Conservation (phyloP, 177 flowering plant species). For the Vitis hybrid region DNA sequence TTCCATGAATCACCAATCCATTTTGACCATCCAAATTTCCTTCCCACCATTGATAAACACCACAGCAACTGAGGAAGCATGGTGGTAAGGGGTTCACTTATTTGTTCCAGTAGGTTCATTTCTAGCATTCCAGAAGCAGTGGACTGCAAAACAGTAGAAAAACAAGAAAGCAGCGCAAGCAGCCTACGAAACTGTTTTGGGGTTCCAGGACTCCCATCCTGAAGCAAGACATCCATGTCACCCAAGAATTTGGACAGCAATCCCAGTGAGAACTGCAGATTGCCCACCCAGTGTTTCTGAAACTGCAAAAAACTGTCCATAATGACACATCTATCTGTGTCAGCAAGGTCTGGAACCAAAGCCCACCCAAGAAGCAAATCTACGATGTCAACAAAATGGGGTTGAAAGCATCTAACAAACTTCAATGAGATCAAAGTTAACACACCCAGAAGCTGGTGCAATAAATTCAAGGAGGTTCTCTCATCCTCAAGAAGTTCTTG, state of each 20-base stretch:
- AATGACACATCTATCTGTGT: slow-evolving; percentile 69
- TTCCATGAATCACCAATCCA: slow-evolving; percentile 84
- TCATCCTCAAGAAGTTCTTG: slow-evolving; percentile 94
- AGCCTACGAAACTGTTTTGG: slow-evolving; percentile 73
- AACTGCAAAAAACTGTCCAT: slow-evolving; percentile 91
- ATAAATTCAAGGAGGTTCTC: slow-evolving; percentile 81
- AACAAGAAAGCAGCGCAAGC: slow-evolving; percentile 84
- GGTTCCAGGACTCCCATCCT: slow-evolving; percentile 78
- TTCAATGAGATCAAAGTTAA: slow-evolving; percentile 74
- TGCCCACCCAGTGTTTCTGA: slow-evolving; percentile 88
- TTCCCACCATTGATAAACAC: slow-evolving; percentile 71
- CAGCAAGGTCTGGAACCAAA: slow-evolving; percentile 78
- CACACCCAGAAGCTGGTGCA: slow-evolving; percentile 60
- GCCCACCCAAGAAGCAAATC: slow-evolving; percentile 99
- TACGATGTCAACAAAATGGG: slow-evolving; percentile 87
- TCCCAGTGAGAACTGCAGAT: slow-evolving; percentile 79
- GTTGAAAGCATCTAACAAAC: slow-evolving; percentile 69
- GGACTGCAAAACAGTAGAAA: slow-evolving; percentile 75
- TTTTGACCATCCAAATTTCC: slow-evolving; percentile 86
- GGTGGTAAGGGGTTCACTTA: slow-evolving; percentile 61
- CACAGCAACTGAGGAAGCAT: slow-evolving; percentile 72
- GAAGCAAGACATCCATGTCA: slow-evolving; percentile 89
- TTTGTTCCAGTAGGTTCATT: slow-evolving; percentile 72
- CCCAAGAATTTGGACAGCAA: slow-evolving; percentile 82
- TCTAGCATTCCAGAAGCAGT: slow-evolving; percentile 92